Conservation (phyloP, 805 yeast genomes). For the Starmerella roubikii region DNA sequence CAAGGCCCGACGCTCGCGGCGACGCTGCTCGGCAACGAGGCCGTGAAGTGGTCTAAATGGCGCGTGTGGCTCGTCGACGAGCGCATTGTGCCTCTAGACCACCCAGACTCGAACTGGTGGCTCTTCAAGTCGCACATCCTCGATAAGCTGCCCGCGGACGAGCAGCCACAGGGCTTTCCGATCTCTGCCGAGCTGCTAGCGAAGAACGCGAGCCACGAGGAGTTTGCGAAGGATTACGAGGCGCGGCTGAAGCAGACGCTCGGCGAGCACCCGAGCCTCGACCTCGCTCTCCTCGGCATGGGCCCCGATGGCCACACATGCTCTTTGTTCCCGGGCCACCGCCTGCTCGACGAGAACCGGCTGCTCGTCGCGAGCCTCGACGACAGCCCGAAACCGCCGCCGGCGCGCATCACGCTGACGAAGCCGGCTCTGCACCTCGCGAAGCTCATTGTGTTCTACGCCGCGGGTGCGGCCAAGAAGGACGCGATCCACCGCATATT, state of each 20-base stretch:
- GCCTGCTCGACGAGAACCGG: slow-evolving; percentile 39
- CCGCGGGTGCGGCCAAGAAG: slow-evolving; percentile 79
- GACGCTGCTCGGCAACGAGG: slow-evolving; percentile 48
- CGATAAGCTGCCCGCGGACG: slow-evolving; percentile 26
- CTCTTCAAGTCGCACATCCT: slow-evolving; percentile 55
- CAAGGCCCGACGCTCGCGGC: slow-evolving; percentile 54
- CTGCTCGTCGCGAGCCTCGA: slow-evolving; percentile 48
- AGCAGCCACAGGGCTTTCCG: slow-evolving; percentile 16
- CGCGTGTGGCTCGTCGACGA: slow-evolving; percentile 80
- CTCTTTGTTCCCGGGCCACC: slow-evolving; percentile 80
- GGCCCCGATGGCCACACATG: slow-evolving; percentile 97
- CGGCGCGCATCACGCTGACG: slow-evolving; percentile 77
- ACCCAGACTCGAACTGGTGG: slow-evolving; percentile 77
- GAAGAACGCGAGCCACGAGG: slow-evolving; percentile 4
- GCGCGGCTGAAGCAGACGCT: slow-evolving; percentile 39
- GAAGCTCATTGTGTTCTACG: slow-evolving; percentile 56
- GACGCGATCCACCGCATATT: slow-evolving; percentile 59
- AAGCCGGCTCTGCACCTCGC: slow-evolving; percentile 55
- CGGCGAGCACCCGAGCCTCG: slow-evolving; percentile 29
- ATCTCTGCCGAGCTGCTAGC: slow-evolving; percentile 43
- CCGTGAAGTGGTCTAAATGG: slow-evolving; percentile 27
- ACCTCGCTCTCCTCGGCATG: slow-evolving; percentile 68
- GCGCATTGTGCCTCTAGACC: slow-evolving; percentile 69
- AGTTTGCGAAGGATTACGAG: slow-evolving; percentile 37
- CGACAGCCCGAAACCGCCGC: slow-evolving; percentile 90